Evolutionary conservation across 768 basidiomycete species (phyloP), one percentile per base, ranked within the genome.

Genomic region (Kwoniella dejecticola): DNA sequence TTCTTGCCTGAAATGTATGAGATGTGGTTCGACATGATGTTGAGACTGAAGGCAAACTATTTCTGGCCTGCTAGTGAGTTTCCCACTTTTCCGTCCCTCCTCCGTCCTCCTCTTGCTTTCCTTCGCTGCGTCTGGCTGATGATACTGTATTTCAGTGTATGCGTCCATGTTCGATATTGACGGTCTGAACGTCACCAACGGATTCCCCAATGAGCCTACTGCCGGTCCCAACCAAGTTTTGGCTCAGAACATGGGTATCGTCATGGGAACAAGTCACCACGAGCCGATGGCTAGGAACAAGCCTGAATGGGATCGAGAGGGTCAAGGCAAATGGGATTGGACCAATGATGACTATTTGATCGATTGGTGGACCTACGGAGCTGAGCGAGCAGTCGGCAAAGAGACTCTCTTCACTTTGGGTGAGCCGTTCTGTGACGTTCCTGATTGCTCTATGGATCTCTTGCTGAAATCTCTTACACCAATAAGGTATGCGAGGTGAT

Each of bases 241-340:
- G 31, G 88, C 87, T 2, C 84, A 88, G 64, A 80, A 79, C 56
- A 87, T 85, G 75, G 88, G 85, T 24, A 82, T 88, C 45, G 87
- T 85, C 31, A 88, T 88, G 86, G 86, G 88, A 47, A 87, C 88
- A 1, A 86, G 69, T 12, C 86, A 88, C 71, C 84, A 89, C 74
- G 88, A 89, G 69, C 88, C 88, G 8, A 88, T 88, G 85, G 84
- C 85, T 81, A 84, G 87, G 21, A 86, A 86, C 31, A 85, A 85
- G 1, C 87, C 88, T 11, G 74, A 89, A 71, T 89, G 86, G 82
- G 81, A 76, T 60, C 72, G 84, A 11, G 84, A 85, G 60, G 85
- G 84, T 2, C 70, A 71, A 7, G 87, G 88, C 1, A 66, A 80
- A 0, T 89, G 87, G 87, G 84, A 89, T 70, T 81, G 77, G 36